A percentile compares a stretch with the other conserved stretches of the same genome.
Evolutionary conservation across 352 stramenopile species (phyloP).

Genomic region (Phytophthora cryptogea): DNA sequence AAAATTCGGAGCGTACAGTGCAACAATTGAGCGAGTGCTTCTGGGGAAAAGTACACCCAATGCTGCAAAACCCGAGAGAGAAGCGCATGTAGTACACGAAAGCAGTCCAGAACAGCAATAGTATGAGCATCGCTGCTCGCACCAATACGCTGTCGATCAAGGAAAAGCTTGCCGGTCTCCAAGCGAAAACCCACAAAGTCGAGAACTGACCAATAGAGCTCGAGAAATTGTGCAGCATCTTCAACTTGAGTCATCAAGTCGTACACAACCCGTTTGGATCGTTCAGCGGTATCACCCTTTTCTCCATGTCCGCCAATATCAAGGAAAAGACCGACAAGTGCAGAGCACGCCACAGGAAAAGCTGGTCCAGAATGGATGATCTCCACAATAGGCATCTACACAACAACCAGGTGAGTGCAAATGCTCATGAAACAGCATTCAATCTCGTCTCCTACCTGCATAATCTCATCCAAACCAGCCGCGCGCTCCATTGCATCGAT

Average conservation of each 20-base stretch:
- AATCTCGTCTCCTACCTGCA: constrained; percentile 27
- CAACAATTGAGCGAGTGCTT: constrained; percentile 46
- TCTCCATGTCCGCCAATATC: constrained; percentile 18
- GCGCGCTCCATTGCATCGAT: constrained; percentile 11
- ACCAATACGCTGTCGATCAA: constrained; percentile 29
- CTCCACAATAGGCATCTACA: constrained; percentile 56
- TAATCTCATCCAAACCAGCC: constrained; percentile 35
- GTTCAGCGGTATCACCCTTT: constrained; percentile 9
- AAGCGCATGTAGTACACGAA: constrained; percentile 47
- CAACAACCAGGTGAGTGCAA: background rate
- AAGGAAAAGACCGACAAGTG: constrained; percentile 43
- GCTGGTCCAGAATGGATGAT: constrained; percentile 49
- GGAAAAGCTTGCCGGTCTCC: constrained; percentile 26
- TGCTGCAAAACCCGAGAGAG: constrained; percentile 41
- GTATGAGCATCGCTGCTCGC: constrained; percentile 3
- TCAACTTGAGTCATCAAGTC: constrained; percentile 49
- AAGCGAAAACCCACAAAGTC: constrained; percentile 44
- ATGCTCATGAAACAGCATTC: background rate
- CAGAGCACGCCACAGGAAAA: constrained; percentile 38
- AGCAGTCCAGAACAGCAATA: constrained; percentile 38
- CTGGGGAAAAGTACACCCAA: constrained; percentile 62
- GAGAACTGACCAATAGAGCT: constrained; percentile 54
- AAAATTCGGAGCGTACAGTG: constrained; percentile 53
- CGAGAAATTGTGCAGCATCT: constrained; percentile 50
- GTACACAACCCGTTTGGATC: constrained; percentile 43